phyloP scores from a whole-genome alignment of 2,329 filamentous ascomycete species.

The Sarocladium strictum region DNA sequence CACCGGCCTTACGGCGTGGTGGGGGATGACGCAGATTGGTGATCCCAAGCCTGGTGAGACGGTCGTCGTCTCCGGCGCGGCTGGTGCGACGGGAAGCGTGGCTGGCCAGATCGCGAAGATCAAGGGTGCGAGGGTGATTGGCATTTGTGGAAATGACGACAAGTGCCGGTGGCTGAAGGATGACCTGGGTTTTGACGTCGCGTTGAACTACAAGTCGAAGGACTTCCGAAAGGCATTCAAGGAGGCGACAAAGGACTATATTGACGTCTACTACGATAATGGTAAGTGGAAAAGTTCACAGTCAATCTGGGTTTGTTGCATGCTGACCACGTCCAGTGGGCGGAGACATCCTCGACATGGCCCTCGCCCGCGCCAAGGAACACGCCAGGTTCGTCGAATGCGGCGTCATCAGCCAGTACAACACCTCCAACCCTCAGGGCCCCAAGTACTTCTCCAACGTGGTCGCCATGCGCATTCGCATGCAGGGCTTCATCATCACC shows the following conservation, averaged over 20 bases:
- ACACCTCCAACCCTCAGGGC: constrained; percentile 48
- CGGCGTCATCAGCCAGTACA: constrained; percentile 66
- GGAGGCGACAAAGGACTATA: constrained; percentile 50
- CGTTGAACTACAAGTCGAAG: constrained; percentile 62
- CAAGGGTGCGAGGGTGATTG: constrained; percentile 56
- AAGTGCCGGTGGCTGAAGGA: constrained; percentile 62
- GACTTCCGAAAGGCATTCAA: constrained; percentile 56
- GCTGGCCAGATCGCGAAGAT: constrained; percentile 75
- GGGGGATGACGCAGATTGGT: constrained; percentile 64
- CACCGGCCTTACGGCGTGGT: constrained; percentile 71
- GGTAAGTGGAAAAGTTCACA: constrained; percentile 18
- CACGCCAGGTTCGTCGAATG: constrained; percentile 65
- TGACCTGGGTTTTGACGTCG: constrained; percentile 61
- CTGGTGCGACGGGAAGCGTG: constrained; percentile 71
- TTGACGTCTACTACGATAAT: constrained; percentile 71
- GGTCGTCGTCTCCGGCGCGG: constrained; percentile 72
- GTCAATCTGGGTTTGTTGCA: neutral
- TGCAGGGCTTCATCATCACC: constrained; percentile 70
- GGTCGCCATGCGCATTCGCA: constrained; percentile 49
- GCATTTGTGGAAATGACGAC: constrained; percentile 59
- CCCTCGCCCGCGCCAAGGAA: constrained; percentile 55
- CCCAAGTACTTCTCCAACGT: constrained; percentile 49
- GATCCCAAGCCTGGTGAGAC: constrained; percentile 63
- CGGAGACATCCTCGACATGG: constrained; percentile 63
- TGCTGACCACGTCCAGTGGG: constrained; percentile 38